A percentile compares a stretch with the other conserved stretches of the same genome.
Conservation (phyloP, 495 filamentous ascomycete genomes). For the Neurospora sp. region DNA sequence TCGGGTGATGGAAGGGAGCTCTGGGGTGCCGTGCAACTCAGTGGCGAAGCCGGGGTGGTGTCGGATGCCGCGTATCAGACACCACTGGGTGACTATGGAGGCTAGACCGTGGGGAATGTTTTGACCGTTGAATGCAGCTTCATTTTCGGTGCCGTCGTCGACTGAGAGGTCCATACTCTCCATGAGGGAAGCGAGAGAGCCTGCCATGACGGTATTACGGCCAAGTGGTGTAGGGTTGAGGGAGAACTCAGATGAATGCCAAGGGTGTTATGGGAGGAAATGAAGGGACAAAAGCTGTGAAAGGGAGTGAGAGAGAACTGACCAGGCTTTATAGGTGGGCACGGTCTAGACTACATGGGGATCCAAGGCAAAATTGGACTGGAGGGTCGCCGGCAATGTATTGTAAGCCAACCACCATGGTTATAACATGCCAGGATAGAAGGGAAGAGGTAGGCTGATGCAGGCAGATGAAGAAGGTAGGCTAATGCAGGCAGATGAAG, state of each 20-base stretch:
- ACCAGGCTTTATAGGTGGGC: too few species aligned
- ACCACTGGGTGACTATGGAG: slow-evolving; percentile 1
- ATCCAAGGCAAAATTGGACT: too few species aligned
- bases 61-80: slow-evolving; percentile 19
- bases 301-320: too few species aligned
- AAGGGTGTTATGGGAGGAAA: too few species aligned
- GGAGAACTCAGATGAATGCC: not conserved
- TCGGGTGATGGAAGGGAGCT: slow-evolving; percentile 13
- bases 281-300: too few species aligned
- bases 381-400: too few species aligned
- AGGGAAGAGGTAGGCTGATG: too few species aligned
- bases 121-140: not conserved
- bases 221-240: not conserved
- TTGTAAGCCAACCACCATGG: too few species aligned
- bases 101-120: not conserved
- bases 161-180: not conserved
- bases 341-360: too few species aligned
- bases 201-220: not conserved
- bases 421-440: too few species aligned
- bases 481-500: too few species aligned
- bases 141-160: not conserved
- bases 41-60: slow-evolving; percentile 16
- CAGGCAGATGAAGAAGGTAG: too few species aligned
- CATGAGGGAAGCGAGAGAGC: not conserved
- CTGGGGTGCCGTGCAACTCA: slow-evolving; percentile 9